Percentiles rank a stretch among this genome's conserved stretches.
phyloP scores from a whole-genome alignment of 176 grass and related monocot species.

The Melocanna baccifera region DNA sequence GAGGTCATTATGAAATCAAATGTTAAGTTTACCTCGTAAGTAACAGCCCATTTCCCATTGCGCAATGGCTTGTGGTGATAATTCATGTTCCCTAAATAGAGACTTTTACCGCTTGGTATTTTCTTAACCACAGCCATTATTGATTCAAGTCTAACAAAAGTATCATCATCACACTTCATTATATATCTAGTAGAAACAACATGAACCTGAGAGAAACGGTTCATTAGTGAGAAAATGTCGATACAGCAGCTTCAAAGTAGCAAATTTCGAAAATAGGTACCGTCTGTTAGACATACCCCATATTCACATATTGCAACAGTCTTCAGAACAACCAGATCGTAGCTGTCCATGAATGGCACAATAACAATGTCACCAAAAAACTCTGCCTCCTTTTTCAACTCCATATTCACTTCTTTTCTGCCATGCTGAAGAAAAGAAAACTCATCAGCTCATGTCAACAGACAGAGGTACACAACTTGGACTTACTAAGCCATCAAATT shows the following conservation, averaged over 20 bases:
- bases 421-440: conserved; percentile 55
- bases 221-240: background rate
- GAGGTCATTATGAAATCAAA: conserved; percentile 12
- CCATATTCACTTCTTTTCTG: conserved; percentile 78
- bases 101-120: conserved; percentile 48
- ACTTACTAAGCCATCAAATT: background rate
- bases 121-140: conserved; percentile 75
- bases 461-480: background rate
- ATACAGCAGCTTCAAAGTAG: background rate
- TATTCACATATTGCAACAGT: conserved; percentile 95
- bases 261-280: conserved; percentile 14
- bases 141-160: conserved; percentile 79
- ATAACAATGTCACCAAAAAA: conserved; percentile 94
- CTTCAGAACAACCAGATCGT: conserved; percentile 94
- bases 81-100: conserved; percentile 95
- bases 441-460: conserved; percentile 17
- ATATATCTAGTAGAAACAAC: conserved; percentile 79
- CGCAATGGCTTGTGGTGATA: conserved; percentile 94
- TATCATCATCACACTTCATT: conserved; percentile 99
- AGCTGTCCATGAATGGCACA: conserved; percentile 94
- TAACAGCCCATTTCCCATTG: conserved; percentile 92
- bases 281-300: conserved; percentile 58
- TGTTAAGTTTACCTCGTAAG: conserved; percentile 72
- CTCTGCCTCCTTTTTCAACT: conserved; percentile 86
- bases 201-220: conserved; percentile 43